These are phyloP conservation scores for Sarocladium kiliense DNA, from an alignment of 2,329 filamentous ascomycete species.

Conservation along the genomic window DNA sequence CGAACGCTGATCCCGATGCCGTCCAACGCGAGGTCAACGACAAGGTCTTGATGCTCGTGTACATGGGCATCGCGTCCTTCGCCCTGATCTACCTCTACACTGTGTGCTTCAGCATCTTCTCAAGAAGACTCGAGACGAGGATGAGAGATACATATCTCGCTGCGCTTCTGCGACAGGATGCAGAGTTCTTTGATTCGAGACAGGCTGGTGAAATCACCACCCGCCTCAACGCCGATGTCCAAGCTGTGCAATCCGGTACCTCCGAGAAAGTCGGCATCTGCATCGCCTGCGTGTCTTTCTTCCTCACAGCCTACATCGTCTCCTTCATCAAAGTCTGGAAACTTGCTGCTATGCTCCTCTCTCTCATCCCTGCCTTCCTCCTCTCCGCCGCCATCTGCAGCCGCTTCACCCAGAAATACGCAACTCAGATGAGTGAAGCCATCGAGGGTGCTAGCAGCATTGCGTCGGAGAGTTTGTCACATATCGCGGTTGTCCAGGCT, in stretches of 20 bases:
- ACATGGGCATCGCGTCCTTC: conserved; percentile 19
- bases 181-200: conserved; percentile 37
- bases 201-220: conserved; percentile 29
- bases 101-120: conserved; percentile 35
- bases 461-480: conserved; percentile 20
- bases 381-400: conserved; percentile 16
- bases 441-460: conserved; percentile 36
- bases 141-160: conserved; percentile 40
- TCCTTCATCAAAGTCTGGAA: conserved; percentile 30
- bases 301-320: conserved; percentile 26
- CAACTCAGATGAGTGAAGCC: conserved; percentile 19
- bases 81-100: conserved; percentile 23
- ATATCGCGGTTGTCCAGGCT: conserved; percentile 13
- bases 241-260: conserved; percentile 28
- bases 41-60: conserved; percentile 49
- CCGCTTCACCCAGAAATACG: conserved; percentile 17
- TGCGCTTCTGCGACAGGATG: conserved; percentile 38
- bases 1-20: conserved; percentile 18
- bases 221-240: conserved; percentile 34
- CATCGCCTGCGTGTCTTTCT: conserved; percentile 25
- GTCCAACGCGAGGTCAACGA: conserved; percentile 42
- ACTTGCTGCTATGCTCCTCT: conserved; percentile 25
- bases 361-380: conserved; percentile 11
- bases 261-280: conserved; percentile 26
- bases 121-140: conserved; percentile 38